Conservation (phyloP, 2,329 filamentous ascomycete species). For the Trichophaea hybrida region DNA sequence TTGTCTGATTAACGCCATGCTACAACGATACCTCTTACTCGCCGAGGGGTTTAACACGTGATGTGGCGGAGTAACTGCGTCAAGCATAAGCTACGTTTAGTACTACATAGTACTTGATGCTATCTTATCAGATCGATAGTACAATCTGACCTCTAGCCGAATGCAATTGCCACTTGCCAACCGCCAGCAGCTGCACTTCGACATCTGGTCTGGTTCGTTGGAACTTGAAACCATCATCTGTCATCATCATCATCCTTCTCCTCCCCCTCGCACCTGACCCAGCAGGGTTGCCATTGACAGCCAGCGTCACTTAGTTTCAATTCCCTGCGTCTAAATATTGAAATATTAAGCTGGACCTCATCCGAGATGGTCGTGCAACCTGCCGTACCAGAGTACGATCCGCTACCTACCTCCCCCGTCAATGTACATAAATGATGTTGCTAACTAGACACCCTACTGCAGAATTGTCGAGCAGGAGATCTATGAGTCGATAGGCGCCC, state of each 20-base stretch:
- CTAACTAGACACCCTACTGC: not conserved
- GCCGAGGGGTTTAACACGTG: too few species aligned
- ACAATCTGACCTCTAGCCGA: not conserved
- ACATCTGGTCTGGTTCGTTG: not conserved
- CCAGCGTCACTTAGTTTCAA: too few species aligned
- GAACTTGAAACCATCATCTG: not conserved
- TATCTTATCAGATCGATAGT: not conserved
- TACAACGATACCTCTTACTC: too few species aligned
- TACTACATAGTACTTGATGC: too few species aligned
- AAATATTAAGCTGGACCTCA: not conserved
- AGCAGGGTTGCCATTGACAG: not conserved
- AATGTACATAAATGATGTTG: not conserved
- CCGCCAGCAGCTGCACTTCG: not conserved
- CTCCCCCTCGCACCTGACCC: not conserved
- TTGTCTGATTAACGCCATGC: too few species aligned
- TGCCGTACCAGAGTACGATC: conserved; percentile 22
- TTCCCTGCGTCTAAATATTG: too few species aligned
- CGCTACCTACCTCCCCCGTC: conserved; percentile 2
- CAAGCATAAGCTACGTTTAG: too few species aligned
- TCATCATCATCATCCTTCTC: not conserved
- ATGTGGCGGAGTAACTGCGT: too few species aligned
- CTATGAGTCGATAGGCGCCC: conserved; percentile 79
- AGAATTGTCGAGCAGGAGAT: conserved; percentile 91
- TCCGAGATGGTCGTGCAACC: conserved; percentile 8
- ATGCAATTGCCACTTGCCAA: not conserved